These are phyloP conservation scores for Phialophora verrucosa DNA, from an alignment of 2,329 filamentous ascomycete species.

Conservation along the genomic window DNA sequence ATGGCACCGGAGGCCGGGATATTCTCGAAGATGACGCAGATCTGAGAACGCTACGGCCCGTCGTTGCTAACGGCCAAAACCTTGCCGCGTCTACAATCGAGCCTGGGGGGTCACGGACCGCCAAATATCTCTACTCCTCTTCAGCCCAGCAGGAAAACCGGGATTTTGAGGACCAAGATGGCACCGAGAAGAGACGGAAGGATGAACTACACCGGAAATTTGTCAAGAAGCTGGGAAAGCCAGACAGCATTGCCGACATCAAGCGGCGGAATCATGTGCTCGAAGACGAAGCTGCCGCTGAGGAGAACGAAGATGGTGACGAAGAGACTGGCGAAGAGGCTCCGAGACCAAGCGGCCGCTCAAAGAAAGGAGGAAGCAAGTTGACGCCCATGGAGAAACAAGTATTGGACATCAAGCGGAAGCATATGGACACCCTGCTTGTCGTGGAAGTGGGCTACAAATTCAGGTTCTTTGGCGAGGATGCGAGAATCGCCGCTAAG, in stretches of 20 bases:
- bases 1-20: slow-evolving; percentile 28
- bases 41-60: slow-evolving; percentile 21
- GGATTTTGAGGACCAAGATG: slow-evolving; percentile 46
- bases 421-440: slow-evolving; percentile 85
- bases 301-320: slow-evolving; percentile 64
- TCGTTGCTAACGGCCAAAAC: slow-evolving; percentile 30
- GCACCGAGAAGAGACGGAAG: slow-evolving; percentile 63
- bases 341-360: slow-evolving; percentile 51
- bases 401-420: slow-evolving; percentile 89
- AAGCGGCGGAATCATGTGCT: slow-evolving; percentile 64
- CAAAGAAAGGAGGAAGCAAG: slow-evolving; percentile 79
- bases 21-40: slow-evolving; percentile 13
- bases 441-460: slow-evolving; percentile 98
- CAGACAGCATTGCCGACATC: slow-evolving; percentile 76
- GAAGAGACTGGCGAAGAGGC: slow-evolving; percentile 60
- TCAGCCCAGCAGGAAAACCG: slow-evolving; percentile 51
- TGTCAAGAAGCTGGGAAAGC: slow-evolving; percentile 84
- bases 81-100: slow-evolving; percentile 9
- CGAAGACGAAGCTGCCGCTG: slow-evolving; percentile 59
- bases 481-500: slow-evolving; percentile 86
- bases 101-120: slow-evolving; percentile 55
- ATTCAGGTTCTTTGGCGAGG: slow-evolving; percentile 95
- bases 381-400: slow-evolving; percentile 94
- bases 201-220: slow-evolving; percentile 81
- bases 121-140: slow-evolving; percentile 64